Evolutionary conservation across 768 basidiomycete species (phyloP), one percentile per base, ranked within the genome.

Genomic region (Lanmaoa rubissima): DNA sequence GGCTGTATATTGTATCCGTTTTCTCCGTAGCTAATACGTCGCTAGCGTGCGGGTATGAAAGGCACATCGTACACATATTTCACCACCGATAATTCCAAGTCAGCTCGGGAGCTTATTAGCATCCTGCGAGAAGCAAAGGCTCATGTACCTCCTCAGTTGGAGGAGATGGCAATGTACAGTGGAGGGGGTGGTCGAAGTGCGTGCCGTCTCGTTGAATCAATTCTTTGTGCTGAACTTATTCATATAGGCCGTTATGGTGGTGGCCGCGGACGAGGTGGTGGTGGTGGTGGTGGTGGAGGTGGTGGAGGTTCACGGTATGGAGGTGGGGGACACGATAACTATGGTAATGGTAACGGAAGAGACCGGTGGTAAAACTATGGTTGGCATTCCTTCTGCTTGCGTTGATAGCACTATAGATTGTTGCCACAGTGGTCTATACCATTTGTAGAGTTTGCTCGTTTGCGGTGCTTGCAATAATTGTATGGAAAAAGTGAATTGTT

Each of bases 51-150:
- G 43, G 93, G 93, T 40, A 82, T 86, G 83, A 95, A 85, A 72
- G 95, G 95, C 62, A 87, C 85, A 39, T 92, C 93, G 1, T 95
- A 92, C 75, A 96, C 95, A 8, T 98, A 94, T 80, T 94, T 98
- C 77, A 97, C 94, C 45, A 91, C 95, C 48, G 94, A 98, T 66
- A 96, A 97, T 72, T 86, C 92, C 48, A 97, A 96, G 76, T 85
- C 87, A 60, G 95, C 96, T 24, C 90, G 94, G 40, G 97, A 99
- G 67, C 83, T 99, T 11, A 78, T 98, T 56, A 79, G 74, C 55
- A 97, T 98, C 61, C 75, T 98, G 59, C 78, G 82, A 53, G 94
- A 97, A 72, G 92, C 93, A 21, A 94, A 94, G 69, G 86, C 92
- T 14, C 76, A 78, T 46, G 81, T 98, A 36, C 93, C 95, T 26